Evolutionary conservation across 805 yeast species (phyloP), one percentile per base, ranked within the genome.

Genomic region (Kregervanrija pseudodelftensis): DNA sequence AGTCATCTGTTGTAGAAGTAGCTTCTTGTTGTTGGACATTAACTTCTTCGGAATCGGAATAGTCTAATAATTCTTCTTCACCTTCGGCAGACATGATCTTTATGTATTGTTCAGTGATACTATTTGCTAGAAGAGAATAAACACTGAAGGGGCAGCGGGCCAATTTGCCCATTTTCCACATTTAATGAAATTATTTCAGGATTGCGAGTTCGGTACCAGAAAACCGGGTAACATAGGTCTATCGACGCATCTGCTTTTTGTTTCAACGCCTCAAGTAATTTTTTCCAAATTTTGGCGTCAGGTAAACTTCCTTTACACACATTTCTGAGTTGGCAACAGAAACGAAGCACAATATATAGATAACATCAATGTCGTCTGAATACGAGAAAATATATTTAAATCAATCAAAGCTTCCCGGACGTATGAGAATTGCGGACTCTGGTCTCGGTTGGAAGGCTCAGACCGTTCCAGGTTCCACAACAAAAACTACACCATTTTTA

Each of bases 61-160:
- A 93, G 68, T 93, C 99, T 72, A 93, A 82, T 66, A 93, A 80
- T 78, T 93, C 99, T 85, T 93, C 99, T 85, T 91, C 98, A 63
- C 93, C 95, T 77, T 85, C 95, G 83, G 86, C 85, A 46, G 96
- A 87, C 95, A 87, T 85, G 9, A 14, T 52, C 35, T 33, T 5
- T 33, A 8, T 2, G 14, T 33, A 33, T 33, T 33, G 14, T n/a
- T 7, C 14, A 33, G 12, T 33, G 35, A 33, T 12, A 33, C 28
- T 33, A 36, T 31, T 12, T 14, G 35, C 9, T 12, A 32, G 33
- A 30, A 33, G 33, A 33, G 33, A 31, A 14, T 30, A 38, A 15
- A 33, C 31, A 33, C 5, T 16, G 9, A n/a, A 30, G n/a, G 15
- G 41, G 31, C 35, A 33, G 35, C 35, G 14, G 35, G 9, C 35